phyloP scores from a whole-genome alignment of 2,329 filamentous ascomycete genomes.

The Pleurostoma richardsiae region DNA sequence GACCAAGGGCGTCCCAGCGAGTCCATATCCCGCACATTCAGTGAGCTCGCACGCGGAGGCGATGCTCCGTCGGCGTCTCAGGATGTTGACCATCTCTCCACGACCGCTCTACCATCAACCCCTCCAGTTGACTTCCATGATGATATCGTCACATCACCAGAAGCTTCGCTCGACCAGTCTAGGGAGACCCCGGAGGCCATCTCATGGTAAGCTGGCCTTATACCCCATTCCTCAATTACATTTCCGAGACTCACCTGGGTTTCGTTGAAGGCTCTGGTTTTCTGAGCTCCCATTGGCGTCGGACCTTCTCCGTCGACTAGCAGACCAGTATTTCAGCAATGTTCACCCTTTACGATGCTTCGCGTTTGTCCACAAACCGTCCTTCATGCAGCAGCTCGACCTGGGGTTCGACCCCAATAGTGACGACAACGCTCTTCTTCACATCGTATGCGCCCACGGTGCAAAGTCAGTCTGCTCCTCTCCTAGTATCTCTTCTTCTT shows the following conservation, averaged over 20 bases:
- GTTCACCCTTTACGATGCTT: slow-evolving; percentile 14
- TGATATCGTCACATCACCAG: too few relatives aligned
- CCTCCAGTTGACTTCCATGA: too few relatives aligned
- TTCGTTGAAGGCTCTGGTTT: neutral
- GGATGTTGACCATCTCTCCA: too few relatives aligned
- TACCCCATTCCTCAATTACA: neutral
- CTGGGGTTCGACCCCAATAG: neutral
- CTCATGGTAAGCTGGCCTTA: neutral
- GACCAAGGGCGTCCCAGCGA: neutral
- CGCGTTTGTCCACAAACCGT: slow-evolving; percentile 15
- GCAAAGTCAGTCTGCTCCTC: slow-evolving; percentile 6
- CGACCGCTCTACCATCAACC: too few relatives aligned
- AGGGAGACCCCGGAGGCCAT: neutral
- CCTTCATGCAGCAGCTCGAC: slow-evolving; percentile 11
- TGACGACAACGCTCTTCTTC: slow-evolving; percentile 4
- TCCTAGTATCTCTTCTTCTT: too few relatives aligned
- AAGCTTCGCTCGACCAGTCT: neutral
- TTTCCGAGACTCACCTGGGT: neutral
- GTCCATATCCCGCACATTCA: neutral
- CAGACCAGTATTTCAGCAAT: slow-evolving; percentile 15
- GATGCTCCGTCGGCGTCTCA: too few relatives aligned
- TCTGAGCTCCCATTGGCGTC: neutral
- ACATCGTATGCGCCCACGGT: slow-evolving; percentile 9
- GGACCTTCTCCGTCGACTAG: slow-evolving; percentile 2
- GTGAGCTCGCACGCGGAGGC: too few relatives aligned